Base-by-base conservation (phyloP, 441 rosid genomes). In the Gossypium schwendimanii region DNA sequence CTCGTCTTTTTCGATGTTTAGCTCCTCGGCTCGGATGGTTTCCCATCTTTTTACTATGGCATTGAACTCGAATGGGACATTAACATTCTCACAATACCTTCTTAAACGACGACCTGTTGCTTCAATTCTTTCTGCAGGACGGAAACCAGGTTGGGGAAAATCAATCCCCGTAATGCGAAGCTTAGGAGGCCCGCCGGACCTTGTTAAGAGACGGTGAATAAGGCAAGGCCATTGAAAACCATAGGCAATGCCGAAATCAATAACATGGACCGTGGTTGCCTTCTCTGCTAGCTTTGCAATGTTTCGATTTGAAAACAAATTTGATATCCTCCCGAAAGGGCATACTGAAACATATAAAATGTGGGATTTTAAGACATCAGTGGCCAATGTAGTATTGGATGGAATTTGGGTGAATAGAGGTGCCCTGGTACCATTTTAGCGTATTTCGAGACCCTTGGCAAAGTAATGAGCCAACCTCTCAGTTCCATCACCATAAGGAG, bases 221-320 rank as follows among this genome's bases (percentile, higher is more conserved):
- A 92, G 85, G 84, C 94, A 89, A 74, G 98, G 99, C 99, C 98
- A 95, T 39, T 92, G 99, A 70, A 89, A 92, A 15, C 98, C 99
- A 71, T 95, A 95, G 60, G 83, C 87, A 64, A 92, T 84, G 18
- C 98, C 99, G 17, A 94, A 91, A 78, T 94, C 97, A 53, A 92
- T 80, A 50, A 94, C 87, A 77, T 90, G 99, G 2, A 95, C 80
- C 23, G 82, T 83, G 0, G 83, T 80, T 53, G 90, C 87, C 52
- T 84, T 84, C 72, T 84, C 80, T 11, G 93, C 60, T 55, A 55
- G 60, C 62, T 10, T 58, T 58, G 62, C 33, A 24, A 58, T 24
- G 62, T 58, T 58, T 58, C 17, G 62, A 58, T 1, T 58, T 4
- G 62, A 58, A 58, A 58, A 58, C 62, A 58, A 83, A 74, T 78